Percentiles rank a stretch among this genome's conserved stretches.
Conservation (phyloP, 2,329 filamentous ascomycete genomes). For the Fusarium ramigenum region DNA sequence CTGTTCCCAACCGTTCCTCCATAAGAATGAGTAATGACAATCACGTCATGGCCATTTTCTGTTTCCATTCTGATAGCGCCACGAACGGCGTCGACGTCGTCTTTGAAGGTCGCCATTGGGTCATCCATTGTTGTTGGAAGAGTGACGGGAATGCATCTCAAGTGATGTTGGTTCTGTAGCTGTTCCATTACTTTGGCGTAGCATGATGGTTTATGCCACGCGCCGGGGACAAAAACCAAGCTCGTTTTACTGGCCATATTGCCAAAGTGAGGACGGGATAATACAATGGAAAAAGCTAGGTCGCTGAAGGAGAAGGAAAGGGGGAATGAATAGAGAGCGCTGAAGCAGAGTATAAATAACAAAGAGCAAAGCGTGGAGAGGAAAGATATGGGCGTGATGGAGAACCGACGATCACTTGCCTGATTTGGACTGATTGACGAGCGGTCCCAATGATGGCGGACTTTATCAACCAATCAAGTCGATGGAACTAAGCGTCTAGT, state of each 20-base stretch:
- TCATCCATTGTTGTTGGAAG: background rate
- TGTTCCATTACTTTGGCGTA: background rate
- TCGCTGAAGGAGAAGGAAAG: rapidly evolving
- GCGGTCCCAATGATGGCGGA: rapidly evolving
- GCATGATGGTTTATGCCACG: background rate
- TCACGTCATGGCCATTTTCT: background rate
- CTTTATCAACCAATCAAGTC: background rate
- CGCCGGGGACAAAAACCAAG: background rate
- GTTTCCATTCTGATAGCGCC: background rate
- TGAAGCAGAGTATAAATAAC: background rate
- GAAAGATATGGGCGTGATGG: no score
- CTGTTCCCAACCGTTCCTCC: background rate
- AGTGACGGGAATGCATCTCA: background rate
- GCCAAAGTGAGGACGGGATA: rapidly evolving
- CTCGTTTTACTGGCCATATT: background rate
- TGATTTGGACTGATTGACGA: background rate
- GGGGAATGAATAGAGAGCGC: background rate
- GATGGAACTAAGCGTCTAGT: no score
- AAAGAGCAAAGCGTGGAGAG: rapidly evolving
- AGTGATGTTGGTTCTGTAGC: background rate
- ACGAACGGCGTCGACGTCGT: background rate
- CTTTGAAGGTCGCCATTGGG: background rate
- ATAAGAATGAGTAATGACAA: background rate
- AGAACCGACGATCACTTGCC: background rate
- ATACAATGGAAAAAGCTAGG: rapidly evolving